phyloP scores from a whole-genome alignment of 2,329 filamentous ascomycete genomes.

The Coniochaeta sp. region DNA sequence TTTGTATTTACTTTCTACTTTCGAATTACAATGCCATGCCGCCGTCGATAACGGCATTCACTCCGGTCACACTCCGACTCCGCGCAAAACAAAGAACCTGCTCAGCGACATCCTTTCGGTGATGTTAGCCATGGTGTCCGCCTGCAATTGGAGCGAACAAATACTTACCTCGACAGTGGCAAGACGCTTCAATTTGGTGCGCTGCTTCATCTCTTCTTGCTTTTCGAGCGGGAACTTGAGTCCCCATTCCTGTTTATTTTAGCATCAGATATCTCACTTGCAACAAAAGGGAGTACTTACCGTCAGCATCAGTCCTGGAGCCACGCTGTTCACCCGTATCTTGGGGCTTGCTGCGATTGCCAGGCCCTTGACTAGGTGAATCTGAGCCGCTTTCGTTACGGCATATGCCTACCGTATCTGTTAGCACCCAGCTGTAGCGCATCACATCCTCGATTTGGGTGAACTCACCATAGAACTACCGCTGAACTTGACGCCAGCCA shows the following conservation, averaged over 20 bases:
- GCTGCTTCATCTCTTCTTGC: slow-evolving; percentile 44
- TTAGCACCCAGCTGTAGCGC: neutral
- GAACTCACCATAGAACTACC: slow-evolving; percentile 48
- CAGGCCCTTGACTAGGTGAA: slow-evolving; percentile 48
- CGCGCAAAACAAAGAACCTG: slow-evolving; percentile 42
- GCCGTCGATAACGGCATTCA: slow-evolving; percentile 43
- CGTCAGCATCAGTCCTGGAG: slow-evolving; percentile 43
- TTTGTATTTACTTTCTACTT: neutral
- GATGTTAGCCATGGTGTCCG: neutral
- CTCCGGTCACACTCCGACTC: slow-evolving; percentile 41
- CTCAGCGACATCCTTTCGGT: slow-evolving; percentile 36
- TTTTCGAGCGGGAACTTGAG: slow-evolving; percentile 47
- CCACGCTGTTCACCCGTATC: slow-evolving; percentile 52
- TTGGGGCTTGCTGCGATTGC: slow-evolving; percentile 44
- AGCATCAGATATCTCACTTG: slow-evolving; percentile 1
- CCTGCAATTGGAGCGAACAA: neutral
- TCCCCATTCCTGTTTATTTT: slow-evolving; percentile 49
- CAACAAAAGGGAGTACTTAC: slow-evolving; percentile 19
- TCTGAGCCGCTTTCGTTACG: slow-evolving; percentile 68
- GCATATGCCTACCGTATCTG: slow-evolving; percentile 51
- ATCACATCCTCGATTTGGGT: neutral
- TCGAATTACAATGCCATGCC: slow-evolving; percentile 15
- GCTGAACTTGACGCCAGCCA: slow-evolving; percentile 56
- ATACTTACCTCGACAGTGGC: slow-evolving; percentile 37
- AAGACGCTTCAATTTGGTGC: slow-evolving; percentile 51